A percentile compares a stretch with the other conserved stretches of the same genome.
phyloP scores from a whole-genome alignment of 2,329 filamentous ascomycete genomes.

The Fusarium tjaetaba region DNA sequence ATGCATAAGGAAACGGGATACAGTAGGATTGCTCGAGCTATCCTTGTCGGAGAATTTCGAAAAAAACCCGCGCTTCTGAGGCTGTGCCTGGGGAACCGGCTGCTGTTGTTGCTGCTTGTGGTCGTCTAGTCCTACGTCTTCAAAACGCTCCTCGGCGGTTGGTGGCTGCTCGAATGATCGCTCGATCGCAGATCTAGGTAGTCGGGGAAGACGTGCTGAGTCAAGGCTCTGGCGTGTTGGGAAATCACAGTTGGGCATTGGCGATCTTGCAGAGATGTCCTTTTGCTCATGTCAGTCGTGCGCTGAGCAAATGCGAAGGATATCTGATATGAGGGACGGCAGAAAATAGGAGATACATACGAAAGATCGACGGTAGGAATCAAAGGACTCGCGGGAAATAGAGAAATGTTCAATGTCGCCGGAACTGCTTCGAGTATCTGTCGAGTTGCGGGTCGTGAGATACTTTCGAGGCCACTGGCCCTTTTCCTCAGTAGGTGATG shows the following conservation, averaged over 20 bases:
- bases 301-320: neutral
- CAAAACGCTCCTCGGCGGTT: slow-evolving; percentile 84
- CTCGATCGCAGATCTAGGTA: slow-evolving; percentile 69
- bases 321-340: neutral
- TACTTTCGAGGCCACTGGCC: slow-evolving; percentile 75
- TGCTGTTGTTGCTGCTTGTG: slow-evolving; percentile 55
- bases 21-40: slow-evolving; percentile 50
- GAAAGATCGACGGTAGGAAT: slow-evolving; percentile 95
- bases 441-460: slow-evolving; percentile 63
- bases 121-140: slow-evolving; percentile 91
- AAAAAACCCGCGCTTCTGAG: slow-evolving; percentile 76
- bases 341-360: slow-evolving; percentile 63
- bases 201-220: slow-evolving; percentile 71
- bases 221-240: slow-evolving; percentile 83
- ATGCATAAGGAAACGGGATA: slow-evolving; percentile 72
- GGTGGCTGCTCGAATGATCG: slow-evolving; percentile 68
- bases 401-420: slow-evolving; percentile 92
- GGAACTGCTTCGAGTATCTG: slow-evolving; percentile 68
- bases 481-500: slow-evolving; percentile 89
- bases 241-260: slow-evolving; percentile 69
- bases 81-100: slow-evolving; percentile 34
- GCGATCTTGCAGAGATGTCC: slow-evolving; percentile 92
- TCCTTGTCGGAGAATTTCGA: slow-evolving; percentile 72
- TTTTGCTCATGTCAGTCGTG: slow-evolving; percentile 51
- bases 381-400: slow-evolving; percentile 96